Evolutionary conservation across 331 rosid genomes (phyloP), one percentile per base, ranked within the genome.

Genomic region (Acacia concinna): DNA sequence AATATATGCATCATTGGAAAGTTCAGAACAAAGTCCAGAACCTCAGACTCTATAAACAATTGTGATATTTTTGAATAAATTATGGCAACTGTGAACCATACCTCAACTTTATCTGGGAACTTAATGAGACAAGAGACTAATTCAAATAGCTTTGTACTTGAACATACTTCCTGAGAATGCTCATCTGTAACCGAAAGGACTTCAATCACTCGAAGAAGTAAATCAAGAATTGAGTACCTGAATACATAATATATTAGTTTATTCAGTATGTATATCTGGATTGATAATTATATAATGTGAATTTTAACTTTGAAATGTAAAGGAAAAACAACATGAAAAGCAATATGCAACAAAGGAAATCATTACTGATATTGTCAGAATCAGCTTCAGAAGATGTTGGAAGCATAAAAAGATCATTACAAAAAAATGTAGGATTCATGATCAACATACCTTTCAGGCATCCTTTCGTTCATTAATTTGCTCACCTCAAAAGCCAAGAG

Each of bases 101-200:
- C 97, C 99, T 95, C 97, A 70, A 78, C 90, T 93, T 91, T 93
- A 81, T 95, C 96, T 46, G 89, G 91, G 62, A 95, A 79, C 85
- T 87, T 95, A 68, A 91, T 82, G 73, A 95, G 82, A 56, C 81
- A 80, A 80, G 87, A 85, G 68, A 80, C 84, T 75, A 88, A 84
- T 46, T 59, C 83, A 59, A 95, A 90, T 79, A 92, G 92, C 74
- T 91, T 81, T 87, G 88, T 77, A 82, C 89, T 90, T 80, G 91
- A 87, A 84, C 97, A 90, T 64, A 90, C 85, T 73, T 90, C 92
- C 74, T 75, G 90, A 85, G 96, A 95, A 85, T 90, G 85, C 41
- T 84, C 91, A 77, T 95, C 97, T 60, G 89, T 46, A 68, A 85
- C 88, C 74, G 99, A 92, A 77, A 95, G 90, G 28, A 91, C 88